phyloP scores from a whole-genome alignment of 495 filamentous ascomycete genomes.

The Aspergillus diversus region DNA sequence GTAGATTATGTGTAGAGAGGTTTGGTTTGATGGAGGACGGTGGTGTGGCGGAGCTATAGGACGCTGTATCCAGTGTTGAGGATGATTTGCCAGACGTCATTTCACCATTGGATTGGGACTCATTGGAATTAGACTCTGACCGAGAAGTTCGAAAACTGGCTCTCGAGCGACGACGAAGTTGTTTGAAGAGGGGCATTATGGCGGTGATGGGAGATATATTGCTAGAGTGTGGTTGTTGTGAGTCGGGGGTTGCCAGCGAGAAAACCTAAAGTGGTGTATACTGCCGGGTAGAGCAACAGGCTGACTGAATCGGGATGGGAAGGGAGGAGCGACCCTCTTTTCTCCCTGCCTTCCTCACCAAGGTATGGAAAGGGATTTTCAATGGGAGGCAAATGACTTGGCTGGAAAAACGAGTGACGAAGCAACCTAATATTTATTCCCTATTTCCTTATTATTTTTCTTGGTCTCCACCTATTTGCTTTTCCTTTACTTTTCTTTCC shows the following conservation, averaged over 20 bases:
- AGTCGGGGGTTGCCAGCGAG: not conserved
- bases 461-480: not conserved
- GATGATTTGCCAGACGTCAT: slow-evolving; percentile 61
- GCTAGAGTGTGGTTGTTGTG: not conserved
- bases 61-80: slow-evolving; percentile 64
- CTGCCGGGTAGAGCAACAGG: not conserved
- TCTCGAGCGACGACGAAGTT: slow-evolving; percentile 73
- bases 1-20: slow-evolving; percentile 55
- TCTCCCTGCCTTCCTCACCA: slow-evolving; percentile 7
- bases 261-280: slow-evolving; percentile 6
- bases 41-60: slow-evolving; percentile 59
- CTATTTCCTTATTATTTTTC: not conserved
- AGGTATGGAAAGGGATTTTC: not conserved
- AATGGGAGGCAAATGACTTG: slow-evolving; percentile 5
- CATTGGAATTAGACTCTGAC: slow-evolving; percentile 55
- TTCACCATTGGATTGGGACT: slow-evolving; percentile 49
- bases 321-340: slow-evolving; percentile 17
- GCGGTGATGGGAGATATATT: not conserved
- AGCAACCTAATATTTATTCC: slow-evolving; percentile 1
- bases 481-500: slow-evolving; percentile 4
- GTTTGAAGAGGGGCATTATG: slow-evolving; percentile 71
- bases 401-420: slow-evolving; percentile 21
- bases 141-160: slow-evolving; percentile 59
- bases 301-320: slow-evolving; percentile 8
- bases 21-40: slow-evolving; percentile 62